A percentile compares a stretch with the other conserved stretches of the same genome.
These are phyloP conservation scores for Domatiomyces globalis DNA, from an alignment of 2,329 filamentous ascomycete species.

Conservation along the genomic window DNA sequence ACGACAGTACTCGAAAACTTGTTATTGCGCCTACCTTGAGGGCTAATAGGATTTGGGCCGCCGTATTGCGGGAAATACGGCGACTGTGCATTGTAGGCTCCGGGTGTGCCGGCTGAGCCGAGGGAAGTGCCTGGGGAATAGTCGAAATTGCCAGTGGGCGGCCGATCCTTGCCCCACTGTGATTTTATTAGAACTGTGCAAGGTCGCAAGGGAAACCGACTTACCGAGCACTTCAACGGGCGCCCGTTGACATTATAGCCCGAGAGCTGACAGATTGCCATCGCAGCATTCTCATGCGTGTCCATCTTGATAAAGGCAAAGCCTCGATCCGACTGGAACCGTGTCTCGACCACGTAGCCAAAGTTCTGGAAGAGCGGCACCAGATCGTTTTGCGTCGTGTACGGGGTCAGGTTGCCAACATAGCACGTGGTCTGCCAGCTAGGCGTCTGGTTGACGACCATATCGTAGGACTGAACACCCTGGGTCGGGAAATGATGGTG, in stretches of 20 bases:
- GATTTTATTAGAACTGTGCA: conserved; percentile 23
- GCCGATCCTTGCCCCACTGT: conserved; percentile 98
- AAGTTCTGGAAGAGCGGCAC: conserved; percentile 99
- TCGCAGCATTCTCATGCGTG: conserved; percentile 90
- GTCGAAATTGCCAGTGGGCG: conserved; percentile 68
- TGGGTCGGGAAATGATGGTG: conserved; percentile 97
- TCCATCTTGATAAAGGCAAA: conserved; percentile 99
- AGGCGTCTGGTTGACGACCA: conserved; percentile 88
- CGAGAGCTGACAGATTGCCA: conserved; percentile 95
- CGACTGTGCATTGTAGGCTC: conserved; percentile 59
- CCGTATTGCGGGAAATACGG: conserved; percentile 89
- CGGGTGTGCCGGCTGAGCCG: conserved; percentile 52
- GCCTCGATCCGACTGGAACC: conserved; percentile 93
- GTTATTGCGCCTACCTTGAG: conserved; percentile 7
- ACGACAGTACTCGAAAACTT: background rate
- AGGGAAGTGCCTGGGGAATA: conserved; percentile 67
- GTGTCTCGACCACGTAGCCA: conserved; percentile 90
- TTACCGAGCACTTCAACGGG: conserved; percentile 94
- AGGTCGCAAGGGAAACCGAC: conserved; percentile 29
- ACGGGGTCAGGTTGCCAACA: conserved; percentile 92
- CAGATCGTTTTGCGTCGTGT: conserved; percentile 90
- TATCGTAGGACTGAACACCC: conserved; percentile 92
- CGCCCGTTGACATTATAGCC: conserved; percentile 96
- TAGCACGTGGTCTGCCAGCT: conserved; percentile 98
- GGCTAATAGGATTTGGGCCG: conserved; percentile 47